These are phyloP conservation scores for Verticillium zaregamsianum DNA, from an alignment of 2,329 filamentous ascomycete species.

Conservation along the genomic window DNA sequence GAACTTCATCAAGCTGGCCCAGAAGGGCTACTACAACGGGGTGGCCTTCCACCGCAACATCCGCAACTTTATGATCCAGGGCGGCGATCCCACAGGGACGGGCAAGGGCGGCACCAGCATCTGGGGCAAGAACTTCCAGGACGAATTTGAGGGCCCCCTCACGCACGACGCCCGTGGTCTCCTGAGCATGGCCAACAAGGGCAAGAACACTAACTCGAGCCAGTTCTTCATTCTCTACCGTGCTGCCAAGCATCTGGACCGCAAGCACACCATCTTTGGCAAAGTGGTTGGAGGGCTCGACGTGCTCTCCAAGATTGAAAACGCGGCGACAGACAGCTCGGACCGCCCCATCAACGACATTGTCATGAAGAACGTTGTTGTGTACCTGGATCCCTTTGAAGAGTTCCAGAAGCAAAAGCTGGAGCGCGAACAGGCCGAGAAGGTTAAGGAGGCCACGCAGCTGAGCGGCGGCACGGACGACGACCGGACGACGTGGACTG, in stretches of 20 bases:
- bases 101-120: constrained; percentile 85
- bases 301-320: constrained; percentile 72
- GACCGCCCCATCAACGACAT: constrained; percentile 76
- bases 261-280: constrained; percentile 96
- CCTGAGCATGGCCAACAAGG: constrained; percentile 96
- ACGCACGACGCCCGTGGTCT: constrained; percentile 80
- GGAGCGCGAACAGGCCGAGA: constrained; percentile 55
- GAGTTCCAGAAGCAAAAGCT: constrained; percentile 79
- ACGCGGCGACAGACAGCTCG: constrained; percentile 67
- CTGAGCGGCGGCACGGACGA: constrained; percentile 73
- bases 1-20: constrained; percentile 88
- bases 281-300: constrained; percentile 74
- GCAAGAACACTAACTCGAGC: constrained; percentile 93
- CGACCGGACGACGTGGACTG: constrained; percentile 91
- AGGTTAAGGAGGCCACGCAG: constrained; percentile 57
- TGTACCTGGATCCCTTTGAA: constrained; percentile 93
- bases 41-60: constrained; percentile 92
- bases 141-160: constrained; percentile 86
- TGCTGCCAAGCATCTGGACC: constrained; percentile 77
- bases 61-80: constrained; percentile 95
- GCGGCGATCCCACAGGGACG: constrained; percentile 88
- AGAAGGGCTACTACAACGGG: constrained; percentile 84
- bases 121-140: constrained; percentile 91
- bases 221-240: constrained; percentile 96
- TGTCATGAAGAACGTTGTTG: constrained; percentile 73